Evolutionary conservation across 306 rosid species (phyloP).

Genomic region (Cicer judaicum): DNA sequence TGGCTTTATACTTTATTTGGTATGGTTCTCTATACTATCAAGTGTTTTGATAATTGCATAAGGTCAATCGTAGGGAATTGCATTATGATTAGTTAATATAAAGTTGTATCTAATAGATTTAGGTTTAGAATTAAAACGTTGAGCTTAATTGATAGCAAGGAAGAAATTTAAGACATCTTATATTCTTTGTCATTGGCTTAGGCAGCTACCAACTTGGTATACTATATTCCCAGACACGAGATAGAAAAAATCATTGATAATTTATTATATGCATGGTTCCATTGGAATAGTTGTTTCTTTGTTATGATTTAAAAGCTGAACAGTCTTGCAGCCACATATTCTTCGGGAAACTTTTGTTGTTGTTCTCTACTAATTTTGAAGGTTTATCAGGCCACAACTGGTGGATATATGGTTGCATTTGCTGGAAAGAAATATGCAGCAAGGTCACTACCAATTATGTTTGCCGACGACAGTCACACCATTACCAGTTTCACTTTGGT

Average conservation of each 20-base stretch:
- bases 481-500: slow-evolving; percentile 90
- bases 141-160: no score
- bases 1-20: no score
- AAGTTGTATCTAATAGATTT: no score
- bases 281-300: slow-evolving; percentile 17
- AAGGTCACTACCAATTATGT: slow-evolving; percentile 74
- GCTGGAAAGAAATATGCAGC: slow-evolving; percentile 95
- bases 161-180: no score
- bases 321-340: background rate
- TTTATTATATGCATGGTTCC: slow-evolving; percentile 12
- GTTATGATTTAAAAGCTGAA: slow-evolving; percentile 17
- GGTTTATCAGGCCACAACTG: slow-evolving; percentile 48
- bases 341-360: slow-evolving; percentile 1
- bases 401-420: slow-evolving; percentile 87
- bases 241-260: slow-evolving; percentile 2
- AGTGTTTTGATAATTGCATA: no score
- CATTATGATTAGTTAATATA: no score
- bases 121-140: no score
- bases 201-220: no score
- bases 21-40: no score
- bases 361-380: slow-evolving; percentile 19
- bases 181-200: no score
- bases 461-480: slow-evolving; percentile 61
- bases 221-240: background rate
- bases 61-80: no score